Evolutionary conservation across 2,329 filamentous ascomycete species (phyloP).

Genomic region (Gliomastix tumulicola): DNA sequence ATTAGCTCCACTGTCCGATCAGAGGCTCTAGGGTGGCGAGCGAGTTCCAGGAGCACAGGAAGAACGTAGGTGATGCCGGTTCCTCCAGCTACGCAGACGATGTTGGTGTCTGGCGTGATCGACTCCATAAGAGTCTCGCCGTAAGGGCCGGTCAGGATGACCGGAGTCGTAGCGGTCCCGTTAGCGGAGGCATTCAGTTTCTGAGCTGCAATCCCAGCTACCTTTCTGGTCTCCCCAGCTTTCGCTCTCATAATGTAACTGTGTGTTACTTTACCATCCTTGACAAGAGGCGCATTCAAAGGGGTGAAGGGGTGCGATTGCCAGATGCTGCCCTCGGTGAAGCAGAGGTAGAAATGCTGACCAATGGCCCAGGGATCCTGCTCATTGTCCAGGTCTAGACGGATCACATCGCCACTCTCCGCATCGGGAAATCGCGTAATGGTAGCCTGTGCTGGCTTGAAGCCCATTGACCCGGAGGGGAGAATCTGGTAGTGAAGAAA

Average conservation of each 20-base stretch:
- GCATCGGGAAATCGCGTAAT: constrained; percentile 42
- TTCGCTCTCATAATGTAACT: constrained; percentile 53
- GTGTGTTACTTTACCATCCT: constrained; percentile 34
- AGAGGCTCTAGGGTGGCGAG: constrained; percentile 32
- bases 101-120: constrained; percentile 29
- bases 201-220: constrained; percentile 36
- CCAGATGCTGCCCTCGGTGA: constrained; percentile 60
- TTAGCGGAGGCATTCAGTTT: constrained; percentile 19
- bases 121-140: constrained; percentile 41
- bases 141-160: constrained; percentile 59
- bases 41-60: constrained; percentile 23
- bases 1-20: constrained; percentile 51
- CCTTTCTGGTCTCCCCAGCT: constrained; percentile 49
- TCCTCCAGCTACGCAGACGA: constrained; percentile 30
- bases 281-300: constrained; percentile 40
- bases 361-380: constrained; percentile 58
- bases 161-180: constrained; percentile 31
- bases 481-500: constrained; percentile 54
- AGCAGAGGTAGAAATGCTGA: constrained; percentile 67
- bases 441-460: constrained; percentile 42
- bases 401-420: constrained; percentile 54
- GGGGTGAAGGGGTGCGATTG: constrained; percentile 68
- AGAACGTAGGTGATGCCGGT: constrained; percentile 32
- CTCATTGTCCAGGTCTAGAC: constrained; percentile 57
- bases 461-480: constrained; percentile 35